Base-by-base conservation (phyloP, 1,284 basidiomycete genomes). In the Rugosomyces carneus region DNA sequence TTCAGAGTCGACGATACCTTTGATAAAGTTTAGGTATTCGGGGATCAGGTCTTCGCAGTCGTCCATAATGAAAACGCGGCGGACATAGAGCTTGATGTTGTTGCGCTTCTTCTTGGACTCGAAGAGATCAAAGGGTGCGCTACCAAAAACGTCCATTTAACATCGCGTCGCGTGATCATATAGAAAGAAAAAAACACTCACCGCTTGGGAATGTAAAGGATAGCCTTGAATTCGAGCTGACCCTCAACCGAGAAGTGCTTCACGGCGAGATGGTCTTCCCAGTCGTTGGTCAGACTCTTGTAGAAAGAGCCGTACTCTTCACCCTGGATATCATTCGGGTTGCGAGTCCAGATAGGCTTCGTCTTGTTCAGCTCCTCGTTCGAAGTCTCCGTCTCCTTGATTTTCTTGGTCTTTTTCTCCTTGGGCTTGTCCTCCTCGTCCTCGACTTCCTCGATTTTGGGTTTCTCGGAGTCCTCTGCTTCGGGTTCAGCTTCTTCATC, bases 81-180 rank as follows among this genome's bases (percentile, higher is more conserved):
- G 93, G 60, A 99, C 96, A 70, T 99, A 99, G 68, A 99, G 93
- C 79, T 99, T 99, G 81, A 99, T 98, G 89, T 98, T 99, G 84
- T 98, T 98, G 65, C 95, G 91, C 85, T 99, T 99, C 90, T 99
- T 99, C 89, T 99, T 99, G 58, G 89, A 91, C 80, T 99, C 96
- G 73, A 99, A 99, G 69, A 99, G 86, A 66, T 99, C 96, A 70
- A 99, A 99, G 47, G 95, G 93, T 37, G 93, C 93, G 54, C 91
- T 92, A 46, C 20, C 8, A 3, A 4, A 34, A n/a, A n/a, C n/a
- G n/a, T n/a, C 37, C n/a, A 26, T n/a, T 10, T 19, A 15, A 3
- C 3, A 41, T 44, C 0, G 46, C 16, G 24, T 16, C 19, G 4
- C 10, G 13, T 16, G 18, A 21, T 34, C 3, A 11, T 10, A 5